Base-by-base conservation (phyloP, 139 green algal genomes). In the Monoraphidium neglectum region DNA sequence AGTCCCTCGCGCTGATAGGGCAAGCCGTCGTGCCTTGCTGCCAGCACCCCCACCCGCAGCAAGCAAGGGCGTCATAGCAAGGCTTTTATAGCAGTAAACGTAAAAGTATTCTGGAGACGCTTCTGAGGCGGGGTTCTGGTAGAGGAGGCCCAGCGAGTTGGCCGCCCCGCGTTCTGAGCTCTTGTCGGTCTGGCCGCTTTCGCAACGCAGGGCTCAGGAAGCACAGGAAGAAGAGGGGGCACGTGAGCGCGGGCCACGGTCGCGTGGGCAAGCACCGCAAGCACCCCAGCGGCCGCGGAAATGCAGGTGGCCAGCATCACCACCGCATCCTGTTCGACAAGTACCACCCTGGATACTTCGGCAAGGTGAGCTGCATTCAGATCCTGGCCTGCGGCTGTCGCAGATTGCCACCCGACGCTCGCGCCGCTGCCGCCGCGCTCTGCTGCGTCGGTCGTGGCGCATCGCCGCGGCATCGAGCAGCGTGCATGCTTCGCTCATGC, bases 241-340 rank as follows among this genome's bases (percentile, higher is more conserved):
- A 99, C 87, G 97, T 99, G 69, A 93, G 79, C 65, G 92, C 93
- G n/a, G 97, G 97, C 47, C 96, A 99, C 83, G 97, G 97, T 68
- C 96, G 97, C 77, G 92, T 99, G 80, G 97, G 97, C 78, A 99
- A 99, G 95, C 96, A 99, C 87, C 87, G 97, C 51, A 99, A 99
- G 92, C 97, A 99, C 82, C 96, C 96, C 61, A 83, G 88, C 72
- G 97, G 97, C 81, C 95, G 95, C 75, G 97, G 97, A 94, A 99
- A 99, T 85, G 97, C 97, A 77, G 97, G 97, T 95, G 97, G 97
- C 43, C 93, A 98, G 93, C 97, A 99, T 81, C 97, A 99, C 88
- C 95, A 99, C 87, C 88, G 97, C 32, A 99, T 99, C 80, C 83
- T 98, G 85, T 93, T 98, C 60, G 97, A 99, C 89, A 99, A 99